Evolutionary conservation across 1,284 basidiomycete species (phyloP), one percentile per base, ranked within the genome.

Genomic region (Trametes pubescens): DNA sequence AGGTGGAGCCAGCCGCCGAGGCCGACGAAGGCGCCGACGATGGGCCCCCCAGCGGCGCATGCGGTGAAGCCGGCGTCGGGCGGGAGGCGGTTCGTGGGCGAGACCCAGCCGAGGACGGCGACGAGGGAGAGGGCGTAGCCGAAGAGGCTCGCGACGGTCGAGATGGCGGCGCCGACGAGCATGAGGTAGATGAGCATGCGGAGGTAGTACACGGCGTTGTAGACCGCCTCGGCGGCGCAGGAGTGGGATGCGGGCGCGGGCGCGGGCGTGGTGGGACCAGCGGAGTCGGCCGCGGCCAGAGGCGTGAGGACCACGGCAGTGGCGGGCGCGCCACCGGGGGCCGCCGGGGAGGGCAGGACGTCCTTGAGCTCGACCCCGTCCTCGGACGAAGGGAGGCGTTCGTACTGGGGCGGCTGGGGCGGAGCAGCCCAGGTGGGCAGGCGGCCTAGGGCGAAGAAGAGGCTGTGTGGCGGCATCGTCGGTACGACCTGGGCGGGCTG

Each of bases 1-100:
- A 59, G 21, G 4, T 11, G 2, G 14, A 53, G 22, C 16, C 44
- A 59, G 1, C 22, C 57, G 2, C 7, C 16, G 24, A 46, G 1
- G 21, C 57, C 62, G 1, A 40, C 47, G 24, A 16, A 24, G 11
- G 38, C 52, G 26, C 62, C 62, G 40, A 59, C 18, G 52, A 64
- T 32, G 22, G 37, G 18, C 4, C 51, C 51, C 34, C 62, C 62
- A 10, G 49, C 47, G 5, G 48, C 40, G 43, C 52, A 38, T 22
- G 57, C 62, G 32, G 16, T 11, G 21, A 56, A 18, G 7, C 10
- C 53, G 26, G 24, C 26, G 18, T 2, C 18, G 21, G 2, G 5
- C 8, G n/a, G 35, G 44, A 64, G n/a, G 9, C 16, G 21, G 43
- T 40, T 26, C 52, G 40, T 59, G 26, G 57, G 52, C 26, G 34